A percentile compares a stretch with the other conserved stretches of the same genome.
phyloP scores from a whole-genome alignment of 768 basidiomycete species.

The Hypholoma sublateritium region DNA sequence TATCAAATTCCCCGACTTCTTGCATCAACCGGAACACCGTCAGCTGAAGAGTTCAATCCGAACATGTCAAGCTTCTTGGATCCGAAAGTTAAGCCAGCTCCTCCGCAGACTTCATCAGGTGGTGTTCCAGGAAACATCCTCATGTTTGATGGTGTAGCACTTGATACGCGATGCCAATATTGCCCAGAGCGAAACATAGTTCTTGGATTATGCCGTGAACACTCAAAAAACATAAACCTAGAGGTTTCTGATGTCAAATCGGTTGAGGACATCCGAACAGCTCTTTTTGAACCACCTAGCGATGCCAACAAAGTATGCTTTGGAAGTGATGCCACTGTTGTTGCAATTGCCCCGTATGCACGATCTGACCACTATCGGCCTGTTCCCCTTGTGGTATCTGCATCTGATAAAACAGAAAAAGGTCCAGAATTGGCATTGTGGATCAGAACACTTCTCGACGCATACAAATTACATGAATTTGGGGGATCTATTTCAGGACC shows the following conservation, averaged over 20 bases:
- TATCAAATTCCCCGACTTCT: conserved; percentile 16
- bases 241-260: conserved; percentile 4
- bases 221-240: conserved; percentile 11
- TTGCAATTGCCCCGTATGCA: conserved; percentile 22
- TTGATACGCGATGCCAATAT: conserved; percentile 21
- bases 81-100: conserved; percentile 1
- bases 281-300: not conserved
- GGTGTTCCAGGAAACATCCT: conserved; percentile 16
- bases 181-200: conserved; percentile 8
- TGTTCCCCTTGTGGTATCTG: conserved; percentile 19
- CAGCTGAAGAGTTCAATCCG: conserved; percentile 8
- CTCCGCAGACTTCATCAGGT: conserved; percentile 4
- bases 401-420: conserved; percentile 24
- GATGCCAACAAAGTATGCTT: conserved; percentile 10
- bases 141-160: conserved; percentile 26
- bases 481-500: conserved; percentile 22
- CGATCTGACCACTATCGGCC: conserved; percentile 21
- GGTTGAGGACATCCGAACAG: conserved; percentile 10
- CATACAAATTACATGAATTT: conserved; percentile 11
- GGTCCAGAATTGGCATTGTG: conserved; percentile 11
- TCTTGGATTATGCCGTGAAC: conserved; percentile 28
- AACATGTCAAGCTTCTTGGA: conserved; percentile 17
- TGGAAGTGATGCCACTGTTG: conserved; percentile 28
- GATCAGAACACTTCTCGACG: conserved; percentile 16
- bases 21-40: conserved; percentile 9